Conservation (phyloP, 2,329 filamentous ascomycete genomes). For the Neophaeococcomyces mojaviensis region DNA sequence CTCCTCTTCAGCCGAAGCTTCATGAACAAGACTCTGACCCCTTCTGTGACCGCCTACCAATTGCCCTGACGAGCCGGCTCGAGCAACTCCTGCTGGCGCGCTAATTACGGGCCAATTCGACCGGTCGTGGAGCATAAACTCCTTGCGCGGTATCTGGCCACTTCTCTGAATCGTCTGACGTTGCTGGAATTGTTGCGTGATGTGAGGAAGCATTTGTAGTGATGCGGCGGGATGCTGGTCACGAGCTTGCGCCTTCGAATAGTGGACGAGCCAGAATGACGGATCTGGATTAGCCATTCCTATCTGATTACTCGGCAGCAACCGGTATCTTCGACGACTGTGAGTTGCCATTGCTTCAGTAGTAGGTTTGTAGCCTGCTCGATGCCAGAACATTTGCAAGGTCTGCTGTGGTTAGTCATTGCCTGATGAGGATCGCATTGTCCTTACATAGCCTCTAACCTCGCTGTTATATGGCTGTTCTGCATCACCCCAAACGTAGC, state of each 20-base stretch:
- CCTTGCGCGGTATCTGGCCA: constrained; percentile 77
- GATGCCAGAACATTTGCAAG: constrained; percentile 81
- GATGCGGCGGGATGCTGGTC: constrained; percentile 62
- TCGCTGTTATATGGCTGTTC: constrained; percentile 73
- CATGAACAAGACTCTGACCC: constrained; percentile 37
- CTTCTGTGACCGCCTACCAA: constrained; percentile 30
- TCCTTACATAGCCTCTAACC: constrained; percentile 56
- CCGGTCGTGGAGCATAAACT: constrained; percentile 88
- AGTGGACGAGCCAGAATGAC: constrained; percentile 85
- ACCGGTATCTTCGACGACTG: constrained; percentile 75
- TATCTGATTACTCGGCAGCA: constrained; percentile 64
- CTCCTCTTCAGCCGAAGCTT: constrained; percentile 66
- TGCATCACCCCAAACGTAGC: constrained; percentile 79
- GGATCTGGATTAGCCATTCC: constrained; percentile 67
- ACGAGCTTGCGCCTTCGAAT: constrained; percentile 66
- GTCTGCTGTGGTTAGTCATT: constrained; percentile 46
- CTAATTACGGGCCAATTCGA: constrained; percentile 82
- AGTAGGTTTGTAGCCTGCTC: constrained; percentile 68
- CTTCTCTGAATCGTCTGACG: constrained; percentile 60
- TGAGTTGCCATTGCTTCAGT: constrained; percentile 67
- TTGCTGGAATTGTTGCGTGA: constrained; percentile 36
- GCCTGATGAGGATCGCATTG: constrained; percentile 37
- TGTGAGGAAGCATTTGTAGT: constrained; percentile 40
- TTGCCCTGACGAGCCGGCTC: constrained; percentile 11
- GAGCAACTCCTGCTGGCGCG: constrained; percentile 43